Percentiles rank a stretch among this genome's conserved stretches.
Evolutionary conservation across 768 basidiomycete genomes (phyloP).

Genomic region (Pholiota microspora): DNA sequence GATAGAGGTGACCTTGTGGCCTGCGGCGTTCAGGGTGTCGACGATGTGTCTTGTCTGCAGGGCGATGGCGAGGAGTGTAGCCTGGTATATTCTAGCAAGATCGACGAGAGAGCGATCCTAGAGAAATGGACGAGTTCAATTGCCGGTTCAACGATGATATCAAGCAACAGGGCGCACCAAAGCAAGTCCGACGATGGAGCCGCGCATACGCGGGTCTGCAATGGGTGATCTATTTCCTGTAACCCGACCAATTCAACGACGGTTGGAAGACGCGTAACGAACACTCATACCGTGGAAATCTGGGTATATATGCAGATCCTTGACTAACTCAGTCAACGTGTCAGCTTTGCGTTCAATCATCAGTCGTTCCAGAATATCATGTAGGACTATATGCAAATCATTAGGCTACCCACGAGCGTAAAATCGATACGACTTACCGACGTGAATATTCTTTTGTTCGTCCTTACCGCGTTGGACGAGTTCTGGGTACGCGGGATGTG

Average conservation of each 20-base stretch:
- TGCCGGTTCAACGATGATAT: neutral
- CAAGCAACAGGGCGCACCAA: conserved; percentile 44
- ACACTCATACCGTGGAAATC: conserved; percentile 75
- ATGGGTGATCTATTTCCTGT: conserved; percentile 94
- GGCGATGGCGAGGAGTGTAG: conserved; percentile 90
- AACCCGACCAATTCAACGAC: neutral
- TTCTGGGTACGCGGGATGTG: conserved; percentile 79
- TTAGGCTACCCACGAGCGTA: too few relatives aligned
- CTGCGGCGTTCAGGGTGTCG: conserved; percentile 80
- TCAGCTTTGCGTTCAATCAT: conserved; percentile 50
- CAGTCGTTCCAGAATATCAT: conserved; percentile 69
- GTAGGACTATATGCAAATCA: conserved; percentile 53
- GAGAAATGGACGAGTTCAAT: neutral
- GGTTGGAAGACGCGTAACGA: neutral
- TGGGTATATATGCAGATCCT: conserved; percentile 91
- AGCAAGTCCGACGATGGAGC: conserved; percentile 84
- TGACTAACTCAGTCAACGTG: conserved; percentile 80
- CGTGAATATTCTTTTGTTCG: conserved; percentile 56
- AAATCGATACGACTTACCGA: conserved; percentile 44
- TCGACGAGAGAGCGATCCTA: conserved; percentile 74
- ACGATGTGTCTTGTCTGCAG: conserved; percentile 94
- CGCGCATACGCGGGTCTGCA: conserved; percentile 93
- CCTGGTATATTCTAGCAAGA: conserved; percentile 87
- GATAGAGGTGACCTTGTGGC: conserved; percentile 79
- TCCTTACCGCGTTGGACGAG: conserved; percentile 64